Base-by-base conservation (phyloP, 345 rosid genomes). In the Dovyalis caffra region DNA sequence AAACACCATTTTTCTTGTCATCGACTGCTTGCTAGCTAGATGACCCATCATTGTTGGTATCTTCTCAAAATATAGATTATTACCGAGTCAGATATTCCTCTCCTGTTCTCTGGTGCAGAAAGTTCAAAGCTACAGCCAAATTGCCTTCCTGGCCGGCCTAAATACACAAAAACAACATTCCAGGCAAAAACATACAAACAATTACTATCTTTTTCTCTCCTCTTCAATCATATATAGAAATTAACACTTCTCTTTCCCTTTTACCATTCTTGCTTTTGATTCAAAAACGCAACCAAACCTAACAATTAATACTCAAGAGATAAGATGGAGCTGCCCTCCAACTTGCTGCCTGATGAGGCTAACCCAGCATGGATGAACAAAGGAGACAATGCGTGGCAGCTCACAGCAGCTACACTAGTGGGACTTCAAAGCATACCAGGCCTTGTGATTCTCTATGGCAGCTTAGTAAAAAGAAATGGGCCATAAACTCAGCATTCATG, bases 401-500 rank as follows among this genome's bases (percentile, higher is more conserved):
- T 87, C 28, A 82, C 86, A 0, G 86, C 88, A 0, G 91, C 93
- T n/a, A 80, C 91, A 0, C 77, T 87, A 1, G 84, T 85, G 0
- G 87, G 88, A 16, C 81, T 85, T 7, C 91, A 86, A 6, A 85
- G 74, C 68, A 76, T 87, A 32, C 87, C 87, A 0, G 88, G 90
- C 45, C 83, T 89, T 0, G 83, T 87, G 28, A 85, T 87, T 81
- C 49, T 89, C 5, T 87, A 86, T 34, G 87, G 84, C 5, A 86
- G 91, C 83, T 25, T 85, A 68, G 82, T 84, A 0, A 79, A 81
- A 80, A 56, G 77, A 86, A 86, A 53, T 87, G 89, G 88, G 85
- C 93, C 0, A 64, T 87, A 25, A 86, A 89, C 87, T 86, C 90
- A 0, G 87, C 88, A 2, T 85, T 87, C 82, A 89, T 86, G 93